phyloP scores from a whole-genome alignment of 345 rosid genomes.

The Tarenaya hassleriana region DNA sequence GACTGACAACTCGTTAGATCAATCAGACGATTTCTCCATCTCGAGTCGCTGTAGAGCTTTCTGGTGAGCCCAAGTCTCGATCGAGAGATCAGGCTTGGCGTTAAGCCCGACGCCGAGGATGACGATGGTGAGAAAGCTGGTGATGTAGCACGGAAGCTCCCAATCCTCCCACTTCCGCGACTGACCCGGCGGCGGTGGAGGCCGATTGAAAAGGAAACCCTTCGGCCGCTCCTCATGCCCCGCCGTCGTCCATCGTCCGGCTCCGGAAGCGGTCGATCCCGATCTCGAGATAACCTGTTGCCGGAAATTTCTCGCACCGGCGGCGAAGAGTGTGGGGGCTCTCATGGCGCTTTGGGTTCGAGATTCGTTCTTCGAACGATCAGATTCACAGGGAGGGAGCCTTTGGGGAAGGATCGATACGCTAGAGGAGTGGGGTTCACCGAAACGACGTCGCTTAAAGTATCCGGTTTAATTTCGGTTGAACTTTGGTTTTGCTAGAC shows the following conservation, averaged over 20 bases:
- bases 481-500: no score
- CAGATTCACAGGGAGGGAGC: no score
- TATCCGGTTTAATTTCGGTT: no score
- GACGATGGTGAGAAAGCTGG: constrained; percentile 73
- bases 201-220: constrained; percentile 61
- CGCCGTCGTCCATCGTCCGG: constrained; percentile 54
- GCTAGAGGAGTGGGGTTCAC: no score
- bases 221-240: constrained; percentile 77
- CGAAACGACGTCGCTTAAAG: no score
- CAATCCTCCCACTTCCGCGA: constrained; percentile 82
- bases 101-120: constrained; percentile 80
- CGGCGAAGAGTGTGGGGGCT: neutral
- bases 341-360: no score
- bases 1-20: no score
- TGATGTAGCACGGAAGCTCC: constrained; percentile 84
- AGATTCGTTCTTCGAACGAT: no score
- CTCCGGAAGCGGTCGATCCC: constrained; percentile 37
- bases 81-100: constrained; percentile 83
- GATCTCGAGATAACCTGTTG: constrained; percentile 37
- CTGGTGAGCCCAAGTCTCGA: constrained; percentile 87
- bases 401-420: no score
- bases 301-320: constrained; percentile 36
- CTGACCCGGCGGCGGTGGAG: constrained; percentile 59
- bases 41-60: constrained; percentile 68
- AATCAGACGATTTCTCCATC: constrained; percentile 36